Evolutionary conservation across 345 rosid genomes (phyloP), one percentile per base, ranked within the genome.

Genomic region (Erodium maritimum): DNA sequence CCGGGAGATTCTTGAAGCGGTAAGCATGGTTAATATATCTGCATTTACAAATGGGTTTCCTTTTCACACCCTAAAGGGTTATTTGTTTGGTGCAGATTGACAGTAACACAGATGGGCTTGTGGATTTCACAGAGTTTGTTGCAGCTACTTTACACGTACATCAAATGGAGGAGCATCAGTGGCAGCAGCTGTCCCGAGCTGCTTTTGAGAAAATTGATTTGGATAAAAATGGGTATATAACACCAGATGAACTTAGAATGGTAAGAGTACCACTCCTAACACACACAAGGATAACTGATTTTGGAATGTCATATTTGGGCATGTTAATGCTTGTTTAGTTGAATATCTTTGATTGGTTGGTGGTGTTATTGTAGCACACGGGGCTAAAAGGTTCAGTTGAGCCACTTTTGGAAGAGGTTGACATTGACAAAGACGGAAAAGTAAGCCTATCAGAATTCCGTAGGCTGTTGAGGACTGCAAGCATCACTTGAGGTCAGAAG

Each of bases 341-440:
- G n/a, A n/a, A n/a, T n/a, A n/a, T n/a, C n/a, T n/a, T n/a, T n/a
- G n/a, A n/a, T n/a, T n/a, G n/a, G n/a, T n/a, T n/a, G n/a, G n/a
- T 10, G 14, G 19, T 62, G 17, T 23, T 24, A 6, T 37, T 69
- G 71, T 57, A 79, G 83, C 83, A 75, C 65, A 63, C 80, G 23
- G 76, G 83, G 11, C 68, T 79, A 29, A 75, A 42, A 67, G 83
- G 83, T 42, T 79, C 83, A 3, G 68, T 79, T 13, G 67, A 75
- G 60, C 83, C 83, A 12, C 74, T 79, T 24, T 78, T 79, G 20
- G 83, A 79, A 66, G 83, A 79, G 67, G 83, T 80, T 42, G 83
- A 79, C 50, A 75, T 75, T n/a, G 80, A 79, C 22, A 79, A 68
- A 66, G 83, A 79, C 51, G 83, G 83, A 20, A 79, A 66, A 57